These are phyloP conservation scores for Beauveria sp. DNA, from an alignment of 2,329 filamentous ascomycete species.

Conservation along the genomic window DNA sequence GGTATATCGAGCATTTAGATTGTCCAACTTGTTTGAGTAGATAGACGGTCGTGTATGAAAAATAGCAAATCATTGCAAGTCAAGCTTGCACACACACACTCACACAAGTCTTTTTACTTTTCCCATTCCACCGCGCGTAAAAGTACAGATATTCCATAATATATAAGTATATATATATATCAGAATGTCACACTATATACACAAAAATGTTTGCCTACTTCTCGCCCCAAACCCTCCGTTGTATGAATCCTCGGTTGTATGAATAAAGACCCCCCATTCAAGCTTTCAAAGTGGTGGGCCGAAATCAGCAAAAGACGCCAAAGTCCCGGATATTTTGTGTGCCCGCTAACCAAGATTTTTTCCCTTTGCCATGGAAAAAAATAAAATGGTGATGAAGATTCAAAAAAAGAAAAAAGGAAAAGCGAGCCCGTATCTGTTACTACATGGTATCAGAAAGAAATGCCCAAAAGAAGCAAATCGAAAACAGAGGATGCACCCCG, in stretches of 20 bases:
- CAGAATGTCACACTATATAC: neutral
- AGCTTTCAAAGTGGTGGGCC: neutral
- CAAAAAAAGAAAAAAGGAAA: neutral
- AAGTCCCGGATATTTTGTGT: neutral
- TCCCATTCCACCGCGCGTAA: neutral
- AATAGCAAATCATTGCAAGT: too few species aligned
- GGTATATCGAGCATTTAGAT: too few species aligned
- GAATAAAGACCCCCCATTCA: neutral
- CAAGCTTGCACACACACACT: neutral
- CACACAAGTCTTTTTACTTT: too few species aligned
- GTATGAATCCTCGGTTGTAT: neutral
- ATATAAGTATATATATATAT: neutral
- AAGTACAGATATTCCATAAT: neutral
- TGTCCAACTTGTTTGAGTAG: too few species aligned
- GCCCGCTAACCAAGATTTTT: neutral
- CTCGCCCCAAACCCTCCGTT: neutral
- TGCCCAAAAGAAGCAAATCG: neutral
- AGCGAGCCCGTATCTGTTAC: neutral
- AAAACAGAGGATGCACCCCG: too few species aligned
- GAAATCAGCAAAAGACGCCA: neutral
- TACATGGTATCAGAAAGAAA: neutral
- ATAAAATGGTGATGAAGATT: neutral
- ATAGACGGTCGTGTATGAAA: too few species aligned
- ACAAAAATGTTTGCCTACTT: neutral
- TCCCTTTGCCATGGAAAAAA: neutral